These are phyloP conservation scores for Aspergillus intermedius DNA, from an alignment of 2,329 filamentous ascomycete genomes.

Conservation along the genomic window DNA sequence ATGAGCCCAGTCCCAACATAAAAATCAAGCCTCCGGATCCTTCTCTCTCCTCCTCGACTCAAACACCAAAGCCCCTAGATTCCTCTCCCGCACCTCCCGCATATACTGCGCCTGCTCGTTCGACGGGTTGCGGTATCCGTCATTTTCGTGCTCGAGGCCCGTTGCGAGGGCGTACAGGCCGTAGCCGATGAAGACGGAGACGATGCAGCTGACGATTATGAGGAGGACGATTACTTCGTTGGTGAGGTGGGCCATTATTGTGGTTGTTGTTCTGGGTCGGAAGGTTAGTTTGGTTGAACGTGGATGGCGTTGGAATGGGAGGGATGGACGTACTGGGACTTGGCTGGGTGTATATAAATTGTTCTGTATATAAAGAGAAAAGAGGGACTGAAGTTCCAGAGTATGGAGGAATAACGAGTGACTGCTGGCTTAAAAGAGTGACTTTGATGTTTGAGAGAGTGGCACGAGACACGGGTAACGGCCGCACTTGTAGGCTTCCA, in stretches of 20 bases:
- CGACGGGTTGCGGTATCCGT: slow-evolving; percentile 8
- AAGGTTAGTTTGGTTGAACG: neutral
- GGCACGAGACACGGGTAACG: slow-evolving; percentile 1
- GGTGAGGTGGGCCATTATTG: neutral
- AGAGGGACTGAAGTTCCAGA: neutral
- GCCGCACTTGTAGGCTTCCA: neutral
- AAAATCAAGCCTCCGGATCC: too few relatives aligned
- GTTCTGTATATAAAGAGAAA: too few relatives aligned
- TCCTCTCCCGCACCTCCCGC: slow-evolving; percentile 19
- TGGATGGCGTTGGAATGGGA: neutral
- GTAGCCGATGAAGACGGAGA: slow-evolving; percentile 22
- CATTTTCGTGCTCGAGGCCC: slow-evolving; percentile 6
- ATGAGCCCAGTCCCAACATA: too few relatives aligned
- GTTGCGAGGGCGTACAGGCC: slow-evolving; percentile 16
- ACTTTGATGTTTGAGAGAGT: slow-evolving; percentile 1
- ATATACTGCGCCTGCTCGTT: slow-evolving; percentile 24
- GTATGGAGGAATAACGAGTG: neutral
- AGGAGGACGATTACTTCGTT: slow-evolving; percentile 7
- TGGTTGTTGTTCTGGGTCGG: neutral
- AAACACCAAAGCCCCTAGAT: slow-evolving; percentile 16
- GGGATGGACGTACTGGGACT: neutral
- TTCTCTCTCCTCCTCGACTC: slow-evolving; percentile 4
- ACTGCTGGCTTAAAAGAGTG: neutral
- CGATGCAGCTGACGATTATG: slow-evolving; percentile 18
- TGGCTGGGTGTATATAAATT: too few relatives aligned